These are phyloP conservation scores for Yamadazyma scolyti DNA, from an alignment of 805 yeast genomes.

Conservation along the genomic window DNA sequence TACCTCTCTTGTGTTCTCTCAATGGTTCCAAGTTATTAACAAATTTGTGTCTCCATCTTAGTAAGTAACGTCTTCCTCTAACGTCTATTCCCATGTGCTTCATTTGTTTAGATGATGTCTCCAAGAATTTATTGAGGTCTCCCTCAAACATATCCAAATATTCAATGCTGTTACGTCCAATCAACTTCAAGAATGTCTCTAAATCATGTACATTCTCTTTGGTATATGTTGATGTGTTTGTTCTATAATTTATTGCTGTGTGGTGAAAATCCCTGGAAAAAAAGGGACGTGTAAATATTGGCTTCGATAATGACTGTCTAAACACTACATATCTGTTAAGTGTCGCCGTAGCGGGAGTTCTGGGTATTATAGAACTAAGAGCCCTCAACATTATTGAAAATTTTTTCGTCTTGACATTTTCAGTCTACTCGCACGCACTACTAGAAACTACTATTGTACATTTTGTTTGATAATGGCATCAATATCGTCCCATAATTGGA, in stretches of 20 bases:
- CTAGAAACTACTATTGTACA: too few relatives aligned
- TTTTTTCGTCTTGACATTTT: too few relatives aligned
- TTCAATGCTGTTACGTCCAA: conserved; percentile 74
- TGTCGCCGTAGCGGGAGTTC: too few relatives aligned
- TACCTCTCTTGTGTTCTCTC: conserved; percentile 58
- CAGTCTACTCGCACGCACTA: too few relatives aligned
- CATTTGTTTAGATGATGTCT: conserved; percentile 49
- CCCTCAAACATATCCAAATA: conserved; percentile 62
- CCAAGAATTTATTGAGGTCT: conserved; percentile 58
- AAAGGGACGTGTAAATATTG: too few relatives aligned
- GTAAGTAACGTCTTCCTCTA: conserved; percentile 65
- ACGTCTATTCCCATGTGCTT: conserved; percentile 77
- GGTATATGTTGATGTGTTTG: conserved; percentile 53
- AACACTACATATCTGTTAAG: too few relatives aligned
- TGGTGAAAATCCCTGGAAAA: conserved; percentile 8
- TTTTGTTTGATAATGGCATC: too few relatives aligned
- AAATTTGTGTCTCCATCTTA: conserved; percentile 68
- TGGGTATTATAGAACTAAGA: too few relatives aligned
- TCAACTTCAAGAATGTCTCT: conserved; percentile 63
- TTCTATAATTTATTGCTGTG: conserved; percentile 19
- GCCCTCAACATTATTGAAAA: too few relatives aligned
- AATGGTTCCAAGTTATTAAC: conserved; percentile 53
- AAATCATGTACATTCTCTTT: conserved; percentile 56
- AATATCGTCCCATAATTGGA: too few relatives aligned
- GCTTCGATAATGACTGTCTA: too few relatives aligned